Percentiles rank a stretch among this genome's conserved stretches.
Conservation (phyloP, 805 yeast species). For the Ogataea siamensis region DNA sequence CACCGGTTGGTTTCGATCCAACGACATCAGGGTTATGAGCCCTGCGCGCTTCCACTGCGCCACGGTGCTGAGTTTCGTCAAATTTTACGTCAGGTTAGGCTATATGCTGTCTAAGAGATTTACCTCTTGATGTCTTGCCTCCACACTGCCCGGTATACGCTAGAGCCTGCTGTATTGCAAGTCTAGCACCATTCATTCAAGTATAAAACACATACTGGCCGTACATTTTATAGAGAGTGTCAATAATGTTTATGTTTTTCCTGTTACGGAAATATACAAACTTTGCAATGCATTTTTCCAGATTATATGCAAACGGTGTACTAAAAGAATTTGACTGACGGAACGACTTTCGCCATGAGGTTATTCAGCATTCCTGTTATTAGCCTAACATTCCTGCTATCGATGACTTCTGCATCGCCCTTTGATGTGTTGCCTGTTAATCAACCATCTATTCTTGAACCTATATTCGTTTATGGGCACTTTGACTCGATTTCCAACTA, state of each 20-base stretch:
- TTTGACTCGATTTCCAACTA: slow-evolving; percentile 30
- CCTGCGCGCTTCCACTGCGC: slow-evolving; percentile 99
- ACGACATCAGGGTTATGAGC: slow-evolving; percentile 99
- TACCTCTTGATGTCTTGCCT: too few relatives aligned
- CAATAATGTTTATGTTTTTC: slow-evolving; percentile 6
- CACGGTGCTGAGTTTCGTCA: slow-evolving; percentile 67
- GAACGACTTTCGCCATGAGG: slow-evolving; percentile 6
- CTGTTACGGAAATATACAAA: slow-evolving; percentile 2
- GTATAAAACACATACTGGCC: background rate
- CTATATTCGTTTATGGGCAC: slow-evolving; percentile 27
- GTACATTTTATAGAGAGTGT: too few relatives aligned
- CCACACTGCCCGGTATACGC: too few relatives aligned
- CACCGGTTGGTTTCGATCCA: slow-evolving; percentile 96
- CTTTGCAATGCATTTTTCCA: slow-evolving; percentile 3
- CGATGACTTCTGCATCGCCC: background rate
- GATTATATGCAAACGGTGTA: slow-evolving; percentile 5
- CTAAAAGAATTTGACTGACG: slow-evolving; percentile 1
- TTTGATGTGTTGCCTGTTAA: slow-evolving; percentile 4
- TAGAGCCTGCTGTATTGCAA: too few relatives aligned
- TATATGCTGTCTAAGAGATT: too few relatives aligned
- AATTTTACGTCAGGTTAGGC: background rate
- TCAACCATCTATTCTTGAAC: slow-evolving; percentile 23
- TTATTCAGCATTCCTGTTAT: background rate
- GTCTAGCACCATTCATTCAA: background rate
- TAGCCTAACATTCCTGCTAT: too few relatives aligned